Base-by-base conservation (phyloP, 2,329 filamentous ascomycete genomes). In the Proliferodiscus dingleyae region DNA sequence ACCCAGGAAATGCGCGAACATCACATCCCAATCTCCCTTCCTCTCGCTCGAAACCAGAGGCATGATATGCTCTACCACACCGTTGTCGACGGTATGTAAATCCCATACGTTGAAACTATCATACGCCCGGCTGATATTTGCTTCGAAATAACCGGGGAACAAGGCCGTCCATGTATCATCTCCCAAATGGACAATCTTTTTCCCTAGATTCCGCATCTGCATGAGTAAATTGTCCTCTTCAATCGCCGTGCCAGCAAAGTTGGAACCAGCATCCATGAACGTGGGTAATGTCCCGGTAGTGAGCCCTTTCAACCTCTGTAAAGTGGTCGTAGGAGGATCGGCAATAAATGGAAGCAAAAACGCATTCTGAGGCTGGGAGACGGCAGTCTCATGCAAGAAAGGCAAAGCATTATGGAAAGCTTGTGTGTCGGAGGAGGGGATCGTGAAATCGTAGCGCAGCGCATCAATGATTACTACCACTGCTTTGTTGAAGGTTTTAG, bases 61-160 rank as follows among this genome's bases (percentile, higher is more conserved):
- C 50, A 93, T 85, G 5, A 98, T 81, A 66, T 97, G 87, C 56
- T 95, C 86, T 10, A 84, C 85, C 19, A 98, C 93, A 1, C 93
- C 93, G 61, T 96, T 91, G 63, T 98, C 93, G 2, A 98, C 87
- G 0, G 93, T 97, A 65, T 97, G 89, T 58, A 98, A 68, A 65
- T 98, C 93, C 89, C 89, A 96, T 5, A 97, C 93, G 61, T 97
- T 96, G 70, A 98, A 95, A 51, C 91, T 97, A 64, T 97, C 91
- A 65, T 95, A 98, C 0, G 93, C 81, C 57, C 76, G 80, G 56
- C 90, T 95, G 46, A 96, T 80, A 46, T 91, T 86, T 7, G 82
- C 71, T 64, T 95, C 84, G 60, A 98, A 98, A 65, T 94, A 89
- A n/a, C 77, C 87, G 0, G 93, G 93, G 63, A 97, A 98, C 13